Evolutionary conservation across 345 rosid species (phyloP), one percentile per base, ranked within the genome.

Genomic region (Excoecaria agallocha): DNA sequence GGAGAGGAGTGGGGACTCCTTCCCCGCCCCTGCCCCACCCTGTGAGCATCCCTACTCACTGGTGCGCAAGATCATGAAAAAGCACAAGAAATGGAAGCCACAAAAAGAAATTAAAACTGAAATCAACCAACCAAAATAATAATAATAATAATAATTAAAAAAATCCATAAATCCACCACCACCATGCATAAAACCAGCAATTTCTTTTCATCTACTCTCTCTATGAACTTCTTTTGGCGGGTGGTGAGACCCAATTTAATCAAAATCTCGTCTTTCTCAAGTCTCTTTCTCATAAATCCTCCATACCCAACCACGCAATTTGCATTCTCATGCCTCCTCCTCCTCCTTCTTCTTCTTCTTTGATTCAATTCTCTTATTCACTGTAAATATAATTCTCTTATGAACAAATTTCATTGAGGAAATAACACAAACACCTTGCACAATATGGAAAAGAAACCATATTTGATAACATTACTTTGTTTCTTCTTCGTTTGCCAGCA

Each of bases 211-310:
- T 75, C 78, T 73, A 76, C 75, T 62, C 67, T n/a, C n/a, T 51
- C 48, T 43, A 55, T 56, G 6, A 74, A 60, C 64, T 60, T 61
- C 13, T 22, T 65, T 79, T 73, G 87, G 90, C 82, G 89, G 89
- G 90, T 80, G 77, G 22, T 70, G 75, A 88, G 80, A 35, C 82
- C 88, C 86, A 81, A 50, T 41, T 38, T 41, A 66, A 84, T 86
- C 90, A 80, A 86, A 82, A 83, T 81, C 89, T 84, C 89, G 81
- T 87, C 85, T 80, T 17, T 13, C 79, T 77, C 81, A 82, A 82
- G 87, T 83, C 87, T 84, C 77, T 76, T 64, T 85, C 86, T 85
- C 78, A 76, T 72, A 79, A 37, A 60, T 69, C 82, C 58, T 71
- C 19, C 6, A 52, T 49, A 11, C 38, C 79, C 71, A 75, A 73